These are phyloP conservation scores for Halteria grandinella DNA, from an alignment of 73 alveolate species.

Conservation along the genomic window DNA sequence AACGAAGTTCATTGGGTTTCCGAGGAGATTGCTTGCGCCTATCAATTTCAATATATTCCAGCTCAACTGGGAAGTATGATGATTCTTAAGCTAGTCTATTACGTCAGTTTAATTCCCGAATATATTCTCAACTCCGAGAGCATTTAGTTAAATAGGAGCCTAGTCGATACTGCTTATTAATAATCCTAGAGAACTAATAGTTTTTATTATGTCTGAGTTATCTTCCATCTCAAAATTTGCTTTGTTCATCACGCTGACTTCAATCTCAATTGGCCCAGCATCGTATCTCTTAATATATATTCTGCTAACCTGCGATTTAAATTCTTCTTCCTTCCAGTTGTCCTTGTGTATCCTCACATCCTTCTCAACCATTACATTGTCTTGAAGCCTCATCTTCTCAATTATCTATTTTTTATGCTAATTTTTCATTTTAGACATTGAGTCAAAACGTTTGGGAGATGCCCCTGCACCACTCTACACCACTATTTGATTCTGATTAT, in stretches of 20 bases:
- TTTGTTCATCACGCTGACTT: conserved; percentile 35
- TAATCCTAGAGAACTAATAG: conserved; percentile 78
- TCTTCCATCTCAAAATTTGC: conserved; percentile 51
- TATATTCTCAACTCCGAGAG: conserved; percentile 72
- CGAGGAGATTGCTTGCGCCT: conserved; percentile 89
- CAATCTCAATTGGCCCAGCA: conserved; percentile 60
- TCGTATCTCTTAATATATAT: conserved; percentile 58
- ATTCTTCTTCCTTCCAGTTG: conserved; percentile 53
- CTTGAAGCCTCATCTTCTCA: too few species aligned
- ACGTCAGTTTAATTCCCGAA: conserved; percentile 74
- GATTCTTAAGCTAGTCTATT: conserved; percentile 54
- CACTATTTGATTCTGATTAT: too few species aligned
- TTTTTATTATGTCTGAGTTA: conserved; percentile 53
- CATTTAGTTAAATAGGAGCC: conserved; percentile 82
- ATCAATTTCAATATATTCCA: conserved; percentile 64
- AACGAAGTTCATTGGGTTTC: conserved; percentile 93
- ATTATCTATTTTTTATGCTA: too few species aligned
- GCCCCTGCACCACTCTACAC: too few species aligned
- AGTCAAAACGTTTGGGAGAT: too few species aligned
- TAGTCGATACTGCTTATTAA: conserved; percentile 79
- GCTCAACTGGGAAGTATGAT: conserved; percentile 70
- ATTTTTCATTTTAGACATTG: too few species aligned
- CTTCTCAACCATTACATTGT: too few species aligned
- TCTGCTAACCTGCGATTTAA: conserved; percentile 8
- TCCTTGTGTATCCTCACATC: too few species aligned